Conservation (phyloP, 1,284 basidiomycete genomes). For the Boletus semigastroideus region DNA sequence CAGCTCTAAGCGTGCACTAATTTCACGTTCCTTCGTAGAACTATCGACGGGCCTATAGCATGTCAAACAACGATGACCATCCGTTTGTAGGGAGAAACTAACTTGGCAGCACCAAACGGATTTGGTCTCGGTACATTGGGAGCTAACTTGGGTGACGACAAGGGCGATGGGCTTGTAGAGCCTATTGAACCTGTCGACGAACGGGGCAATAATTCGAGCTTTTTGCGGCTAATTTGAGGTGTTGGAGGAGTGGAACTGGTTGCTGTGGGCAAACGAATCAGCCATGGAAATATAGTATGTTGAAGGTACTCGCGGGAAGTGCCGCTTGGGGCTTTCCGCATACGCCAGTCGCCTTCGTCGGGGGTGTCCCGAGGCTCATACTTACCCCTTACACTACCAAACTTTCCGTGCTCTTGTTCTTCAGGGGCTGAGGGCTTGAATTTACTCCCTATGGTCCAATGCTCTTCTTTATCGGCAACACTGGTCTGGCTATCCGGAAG, state of each 20-base stretch:
- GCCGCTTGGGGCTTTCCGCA: constrained; percentile 44
- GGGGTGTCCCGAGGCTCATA: constrained; percentile 50
- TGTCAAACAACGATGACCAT: constrained; percentile 8
- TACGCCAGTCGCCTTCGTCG: constrained; percentile 67
- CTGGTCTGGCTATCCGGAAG: constrained; percentile 49
- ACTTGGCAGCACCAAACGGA: constrained; percentile 90
- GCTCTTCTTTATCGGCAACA: constrained; percentile 74
- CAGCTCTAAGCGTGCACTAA: constrained; percentile 63
- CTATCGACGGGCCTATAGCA: constrained; percentile 79
- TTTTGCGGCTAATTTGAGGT: constrained; percentile 74
- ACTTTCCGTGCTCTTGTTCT: constrained; percentile 45
- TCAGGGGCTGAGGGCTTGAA: constrained; percentile 56
- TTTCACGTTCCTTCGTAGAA: constrained; percentile 71
- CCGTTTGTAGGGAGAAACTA: constrained; percentile 24
- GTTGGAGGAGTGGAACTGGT: constrained; percentile 75
- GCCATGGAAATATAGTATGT: neutral
- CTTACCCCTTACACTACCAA: constrained; percentile 49
- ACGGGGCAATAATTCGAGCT: constrained; percentile 82
- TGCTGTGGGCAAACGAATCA: constrained; percentile 41
- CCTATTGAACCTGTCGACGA: constrained; percentile 57
- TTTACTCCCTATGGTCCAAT: constrained; percentile 69
- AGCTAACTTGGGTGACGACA: constrained; percentile 72
- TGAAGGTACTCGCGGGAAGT: constrained; percentile 55
- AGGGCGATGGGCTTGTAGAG: constrained; percentile 65
- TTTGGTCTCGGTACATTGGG: constrained; percentile 48